Conservation (phyloP, 768 basidiomycete genomes). For the Cystobasidium ongulense region DNA sequence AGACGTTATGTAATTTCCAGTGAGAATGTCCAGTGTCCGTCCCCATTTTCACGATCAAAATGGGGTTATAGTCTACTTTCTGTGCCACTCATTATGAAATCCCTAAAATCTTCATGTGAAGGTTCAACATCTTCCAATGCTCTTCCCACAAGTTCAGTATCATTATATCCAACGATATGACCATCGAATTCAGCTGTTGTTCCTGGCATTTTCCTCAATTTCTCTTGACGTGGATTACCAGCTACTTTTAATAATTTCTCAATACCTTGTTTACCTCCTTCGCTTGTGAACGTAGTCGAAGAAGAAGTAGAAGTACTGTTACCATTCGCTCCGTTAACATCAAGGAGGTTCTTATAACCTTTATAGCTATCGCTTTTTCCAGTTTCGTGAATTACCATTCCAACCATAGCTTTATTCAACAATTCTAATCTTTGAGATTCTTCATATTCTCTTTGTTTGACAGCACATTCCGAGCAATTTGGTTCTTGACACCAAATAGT, state of each 20-base stretch:
- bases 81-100: background rate
- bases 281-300: background rate
- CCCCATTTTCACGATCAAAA: too few species aligned
- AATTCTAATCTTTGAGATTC: background rate
- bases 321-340: background rate
- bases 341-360: background rate
- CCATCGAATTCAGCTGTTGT: background rate
- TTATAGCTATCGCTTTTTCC: background rate
- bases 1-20: too few species aligned
- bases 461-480: conserved; percentile 18
- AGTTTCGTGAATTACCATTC: conserved; percentile 24
- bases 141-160: background rate
- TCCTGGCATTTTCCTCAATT: background rate
- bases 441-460: conserved; percentile 12
- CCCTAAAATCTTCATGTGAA: background rate
- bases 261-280: background rate
- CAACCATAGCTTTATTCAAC: background rate
- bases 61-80: background rate
- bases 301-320: background rate
- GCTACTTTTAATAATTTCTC: background rate
- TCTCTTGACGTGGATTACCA: conserved; percentile 8
- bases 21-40: too few species aligned
- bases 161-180: background rate
- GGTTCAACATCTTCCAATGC: background rate
- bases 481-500: conserved; percentile 26